A percentile compares a stretch with the other conserved stretches of the same genome.
phyloP scores from a whole-genome alignment of 2,329 filamentous ascomycete genomes.

The Apiospora pterosperma region DNA sequence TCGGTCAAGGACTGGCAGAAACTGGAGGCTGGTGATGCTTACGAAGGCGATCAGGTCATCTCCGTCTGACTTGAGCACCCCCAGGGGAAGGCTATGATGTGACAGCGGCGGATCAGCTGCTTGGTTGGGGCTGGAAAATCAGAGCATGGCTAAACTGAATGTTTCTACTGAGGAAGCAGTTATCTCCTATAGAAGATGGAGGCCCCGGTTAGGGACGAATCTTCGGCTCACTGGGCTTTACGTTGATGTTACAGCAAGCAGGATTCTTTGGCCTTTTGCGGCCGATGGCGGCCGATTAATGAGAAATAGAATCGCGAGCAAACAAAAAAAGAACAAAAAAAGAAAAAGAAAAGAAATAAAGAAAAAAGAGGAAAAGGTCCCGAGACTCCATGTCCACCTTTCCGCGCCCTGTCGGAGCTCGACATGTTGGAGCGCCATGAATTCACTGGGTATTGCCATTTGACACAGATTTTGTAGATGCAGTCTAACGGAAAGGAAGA shows the following conservation, averaged over 20 bases:
- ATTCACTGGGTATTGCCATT: neutral
- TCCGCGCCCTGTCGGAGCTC: neutral
- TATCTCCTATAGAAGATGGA: neutral
- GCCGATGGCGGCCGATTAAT: neutral
- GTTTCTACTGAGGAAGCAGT: neutral
- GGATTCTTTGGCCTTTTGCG: neutral
- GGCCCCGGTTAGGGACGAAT: neutral
- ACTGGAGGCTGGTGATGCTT: conserved; percentile 73
- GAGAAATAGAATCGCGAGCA: neutral
- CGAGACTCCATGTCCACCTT: neutral
- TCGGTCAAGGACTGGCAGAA: conserved; percentile 78
- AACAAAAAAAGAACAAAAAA: neutral
- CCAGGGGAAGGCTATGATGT: neutral
- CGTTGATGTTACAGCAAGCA: conserved; percentile 1
- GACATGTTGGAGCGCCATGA: neutral
- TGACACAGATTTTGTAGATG: neutral
- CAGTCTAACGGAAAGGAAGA: too few species aligned
- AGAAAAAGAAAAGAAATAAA: neutral
- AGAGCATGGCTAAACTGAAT: neutral
- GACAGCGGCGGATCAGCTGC: neutral
- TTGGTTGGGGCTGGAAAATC: neutral
- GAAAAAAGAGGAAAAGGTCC: neutral
- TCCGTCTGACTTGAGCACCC: conserved; percentile 21
- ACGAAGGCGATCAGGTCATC: conserved; percentile 60
- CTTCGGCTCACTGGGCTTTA: neutral